Base-by-base conservation (phyloP, 257 asterid species). In the Capsicum baccatum region DNA sequence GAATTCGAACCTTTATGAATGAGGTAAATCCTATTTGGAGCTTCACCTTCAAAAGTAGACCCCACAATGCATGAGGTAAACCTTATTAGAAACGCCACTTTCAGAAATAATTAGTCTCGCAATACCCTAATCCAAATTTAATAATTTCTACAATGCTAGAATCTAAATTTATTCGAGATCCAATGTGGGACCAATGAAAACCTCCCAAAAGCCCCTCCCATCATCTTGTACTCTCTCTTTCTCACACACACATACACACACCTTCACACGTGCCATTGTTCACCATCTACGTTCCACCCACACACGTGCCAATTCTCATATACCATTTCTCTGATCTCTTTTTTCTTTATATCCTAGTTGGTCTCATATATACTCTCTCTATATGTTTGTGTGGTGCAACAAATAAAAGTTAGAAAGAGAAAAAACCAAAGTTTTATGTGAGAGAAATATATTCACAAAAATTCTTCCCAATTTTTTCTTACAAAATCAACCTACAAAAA, bases 331-430 rank as follows among this genome's bases (percentile, higher is more conserved):
- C 42, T 21, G 3, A 37, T 84, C 84, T 79, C 59, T 21, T 71
- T 84, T 69, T 48, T 67, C 60, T 79, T 68, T 50, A 83, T 55
- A 66, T 83, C 76, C 78, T 79, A 73, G 87, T 83, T 83, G 82
- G 89, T 87, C 89, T 86, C 86, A 68, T 83, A 6, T 44, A 82
- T 79, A 67, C 12, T 73, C 42, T 76, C 26, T 37, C 26, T 69
- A 33, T 69, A 33, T 37, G 76, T 56, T 89, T 64, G 93, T 88
- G 93, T 92, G 94, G 97, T 93, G 97, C 97, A 93, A 93, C 97
- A 91, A 93, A 89, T 90, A 87, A 92, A 92, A 90, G 95, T 87
- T 89, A 89, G 97, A 88, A 94, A 93, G 95, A 92, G 93, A 90
- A 89, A 84, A 48, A 74, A 14, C 83, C 55, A 80, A 70, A 26